phyloP scores from a whole-genome alignment of 768 basidiomycete genomes.

The Amanita subjunquillea region DNA sequence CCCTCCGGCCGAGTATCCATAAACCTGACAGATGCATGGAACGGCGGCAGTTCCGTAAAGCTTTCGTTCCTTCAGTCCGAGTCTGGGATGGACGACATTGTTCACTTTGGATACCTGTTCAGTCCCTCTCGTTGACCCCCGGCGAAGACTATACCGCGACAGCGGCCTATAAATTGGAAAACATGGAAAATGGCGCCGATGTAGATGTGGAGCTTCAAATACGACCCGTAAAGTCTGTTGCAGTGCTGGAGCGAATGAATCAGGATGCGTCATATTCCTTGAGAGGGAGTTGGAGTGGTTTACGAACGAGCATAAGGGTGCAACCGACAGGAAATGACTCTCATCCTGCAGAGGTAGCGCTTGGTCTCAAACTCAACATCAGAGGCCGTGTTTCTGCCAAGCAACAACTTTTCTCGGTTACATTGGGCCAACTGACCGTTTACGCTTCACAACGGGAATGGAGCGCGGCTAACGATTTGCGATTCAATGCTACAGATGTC shows the following conservation, averaged over 20 bases:
- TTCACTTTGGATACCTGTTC: conserved; percentile 3
- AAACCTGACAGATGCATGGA: conserved; percentile 2
- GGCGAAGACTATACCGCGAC: not conserved
- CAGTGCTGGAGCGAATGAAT: not conserved
- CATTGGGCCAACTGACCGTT: not conserved
- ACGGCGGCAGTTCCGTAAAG: not conserved
- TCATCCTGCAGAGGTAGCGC: not conserved
- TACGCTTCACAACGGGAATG: not conserved
- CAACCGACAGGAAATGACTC: too few species aligned
- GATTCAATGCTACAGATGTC: not conserved
- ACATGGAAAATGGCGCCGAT: not conserved
- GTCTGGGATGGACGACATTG: not conserved
- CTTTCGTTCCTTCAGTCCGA: not conserved
- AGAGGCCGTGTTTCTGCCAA: not conserved
- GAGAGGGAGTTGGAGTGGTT: not conserved
- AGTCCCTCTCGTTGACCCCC: not conserved
- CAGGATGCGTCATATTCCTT: not conserved
- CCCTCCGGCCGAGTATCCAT: not conserved
- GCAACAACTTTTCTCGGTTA: not conserved
- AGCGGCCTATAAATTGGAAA: not conserved
- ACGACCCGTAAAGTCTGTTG: not conserved
- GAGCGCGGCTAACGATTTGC: not conserved
- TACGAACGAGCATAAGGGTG: not conserved
- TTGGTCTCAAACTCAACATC: not conserved
- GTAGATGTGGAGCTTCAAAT: not conserved